phyloP scores from a whole-genome alignment of 108 stramenopile genomes.

The Pseudonitzschia delicatissima region DNA sequence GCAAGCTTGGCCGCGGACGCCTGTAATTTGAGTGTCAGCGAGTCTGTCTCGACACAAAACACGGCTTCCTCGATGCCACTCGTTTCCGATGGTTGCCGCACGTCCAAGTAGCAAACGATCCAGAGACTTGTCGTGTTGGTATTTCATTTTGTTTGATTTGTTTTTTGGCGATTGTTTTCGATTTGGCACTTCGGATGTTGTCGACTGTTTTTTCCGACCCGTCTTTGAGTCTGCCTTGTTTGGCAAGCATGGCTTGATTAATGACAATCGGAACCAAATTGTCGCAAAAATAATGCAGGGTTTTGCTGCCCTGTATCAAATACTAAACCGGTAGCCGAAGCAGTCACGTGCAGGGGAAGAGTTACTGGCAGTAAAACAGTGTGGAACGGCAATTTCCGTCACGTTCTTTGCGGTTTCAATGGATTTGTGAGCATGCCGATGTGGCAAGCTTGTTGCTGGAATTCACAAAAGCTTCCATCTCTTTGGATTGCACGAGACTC shows the following conservation, averaged over 20 bases:
- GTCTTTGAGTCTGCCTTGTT: too few species aligned
- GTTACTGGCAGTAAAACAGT: constrained; percentile 42
- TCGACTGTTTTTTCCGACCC: constrained; percentile 16
- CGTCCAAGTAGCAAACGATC: constrained; percentile 41
- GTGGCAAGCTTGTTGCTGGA: constrained; percentile 23
- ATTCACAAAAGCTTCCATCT: constrained; percentile 34
- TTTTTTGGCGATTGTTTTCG: too few species aligned
- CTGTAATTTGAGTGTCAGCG: not conserved
- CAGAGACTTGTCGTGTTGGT: constrained; percentile 23
- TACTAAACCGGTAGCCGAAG: constrained; percentile 25
- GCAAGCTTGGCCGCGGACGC: not conserved
- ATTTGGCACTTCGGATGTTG: not conserved
- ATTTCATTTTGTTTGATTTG: not conserved
- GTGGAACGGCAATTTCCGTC: constrained; percentile 29
- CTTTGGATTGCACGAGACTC: constrained; percentile 26
- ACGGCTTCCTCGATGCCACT: not conserved
- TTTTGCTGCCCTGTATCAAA: constrained; percentile 17
- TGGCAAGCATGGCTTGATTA: constrained; percentile 2
- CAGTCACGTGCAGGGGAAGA: constrained; percentile 37
- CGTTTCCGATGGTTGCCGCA: not conserved
- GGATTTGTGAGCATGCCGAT: constrained; percentile 7
- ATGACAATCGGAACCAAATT: not conserved
- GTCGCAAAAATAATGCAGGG: constrained; percentile 9
- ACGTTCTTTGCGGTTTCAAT: constrained; percentile 18
- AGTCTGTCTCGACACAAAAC: not conserved